phyloP scores from a whole-genome alignment of 371 early-diverging fungal genomes.

The Rhizopus arrhizus region DNA sequence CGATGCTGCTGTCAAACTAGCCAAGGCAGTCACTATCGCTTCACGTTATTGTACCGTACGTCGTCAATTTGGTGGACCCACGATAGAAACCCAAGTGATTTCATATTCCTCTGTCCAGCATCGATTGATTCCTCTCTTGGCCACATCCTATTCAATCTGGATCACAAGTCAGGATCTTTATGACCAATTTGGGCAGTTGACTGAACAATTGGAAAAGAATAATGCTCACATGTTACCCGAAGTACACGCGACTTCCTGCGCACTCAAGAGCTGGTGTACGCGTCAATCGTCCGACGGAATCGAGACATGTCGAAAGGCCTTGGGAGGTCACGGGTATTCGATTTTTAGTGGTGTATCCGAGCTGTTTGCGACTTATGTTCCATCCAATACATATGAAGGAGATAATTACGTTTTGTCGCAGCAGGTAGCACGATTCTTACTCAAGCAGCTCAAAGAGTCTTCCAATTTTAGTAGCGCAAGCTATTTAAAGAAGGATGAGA shows the following conservation, averaged over 20 bases:
- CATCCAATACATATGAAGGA: constrained; percentile 64
- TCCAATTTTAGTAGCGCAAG: neutral
- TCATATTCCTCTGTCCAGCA: constrained; percentile 75
- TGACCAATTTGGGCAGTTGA: constrained; percentile 55
- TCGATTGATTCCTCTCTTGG: constrained; percentile 72
- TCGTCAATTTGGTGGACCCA: constrained; percentile 60
- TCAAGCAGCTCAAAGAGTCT: constrained; percentile 55
- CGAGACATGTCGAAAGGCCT: constrained; percentile 77
- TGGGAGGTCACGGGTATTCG: constrained; percentile 86
- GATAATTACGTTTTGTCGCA: constrained; percentile 77
- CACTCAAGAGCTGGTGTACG: constrained; percentile 75
- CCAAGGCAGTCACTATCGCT: constrained; percentile 70
- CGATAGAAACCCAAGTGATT: constrained; percentile 70
- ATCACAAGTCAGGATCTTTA: constrained; percentile 60
- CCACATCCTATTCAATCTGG: constrained; percentile 67
- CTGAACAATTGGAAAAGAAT: constrained; percentile 49
- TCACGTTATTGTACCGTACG: constrained; percentile 74
- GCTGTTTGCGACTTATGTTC: constrained; percentile 64
- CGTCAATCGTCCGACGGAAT: constrained; percentile 70
- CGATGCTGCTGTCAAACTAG: constrained; percentile 53
- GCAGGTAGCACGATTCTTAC: constrained; percentile 65
- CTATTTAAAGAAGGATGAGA: constrained; percentile 5
- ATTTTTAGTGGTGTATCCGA: constrained; percentile 74
- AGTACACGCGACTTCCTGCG: constrained; percentile 79
- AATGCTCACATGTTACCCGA: constrained; percentile 65